Percentiles rank a stretch among this genome's conserved stretches.
Conservation (phyloP, 441 rosid genomes). For the Gossypium davidsonii region DNA sequence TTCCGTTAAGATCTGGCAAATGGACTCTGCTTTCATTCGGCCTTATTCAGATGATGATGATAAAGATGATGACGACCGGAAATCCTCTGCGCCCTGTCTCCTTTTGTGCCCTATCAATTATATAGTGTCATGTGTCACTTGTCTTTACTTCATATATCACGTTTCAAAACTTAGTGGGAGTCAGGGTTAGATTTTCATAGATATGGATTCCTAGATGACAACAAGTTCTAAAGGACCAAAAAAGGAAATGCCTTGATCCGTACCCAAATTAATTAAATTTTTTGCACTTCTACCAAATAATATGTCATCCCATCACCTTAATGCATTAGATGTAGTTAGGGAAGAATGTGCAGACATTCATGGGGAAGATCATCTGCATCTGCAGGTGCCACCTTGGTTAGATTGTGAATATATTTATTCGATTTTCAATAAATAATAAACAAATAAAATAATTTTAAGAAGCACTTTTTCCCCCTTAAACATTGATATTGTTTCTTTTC, state of each 20-base stretch:
- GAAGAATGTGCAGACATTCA: not conserved
- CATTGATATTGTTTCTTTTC: no score
- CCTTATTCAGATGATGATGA: conserved; percentile 30
- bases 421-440: no score
- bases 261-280: not conserved
- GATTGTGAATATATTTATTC: no score
- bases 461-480: no score
- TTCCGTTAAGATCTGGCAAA: conserved; percentile 71
- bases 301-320: not conserved
- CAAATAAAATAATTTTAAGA: no score
- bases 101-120: not conserved
- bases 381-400: not conserved
- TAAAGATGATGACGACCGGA: not conserved
- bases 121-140: not conserved
- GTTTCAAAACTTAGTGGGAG: not conserved
- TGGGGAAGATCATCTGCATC: no score
- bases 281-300: not conserved
- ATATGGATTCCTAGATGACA: conserved; percentile 11
- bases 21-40: conserved; percentile 72
- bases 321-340: not conserved
- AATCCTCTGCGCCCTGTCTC: not conserved
- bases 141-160: not conserved
- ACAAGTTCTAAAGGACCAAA: not conserved
- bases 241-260: not conserved
- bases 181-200: not conserved